Conservation (phyloP, 2,329 filamentous ascomycete genomes). For the Karstenula rhodostoma region DNA sequence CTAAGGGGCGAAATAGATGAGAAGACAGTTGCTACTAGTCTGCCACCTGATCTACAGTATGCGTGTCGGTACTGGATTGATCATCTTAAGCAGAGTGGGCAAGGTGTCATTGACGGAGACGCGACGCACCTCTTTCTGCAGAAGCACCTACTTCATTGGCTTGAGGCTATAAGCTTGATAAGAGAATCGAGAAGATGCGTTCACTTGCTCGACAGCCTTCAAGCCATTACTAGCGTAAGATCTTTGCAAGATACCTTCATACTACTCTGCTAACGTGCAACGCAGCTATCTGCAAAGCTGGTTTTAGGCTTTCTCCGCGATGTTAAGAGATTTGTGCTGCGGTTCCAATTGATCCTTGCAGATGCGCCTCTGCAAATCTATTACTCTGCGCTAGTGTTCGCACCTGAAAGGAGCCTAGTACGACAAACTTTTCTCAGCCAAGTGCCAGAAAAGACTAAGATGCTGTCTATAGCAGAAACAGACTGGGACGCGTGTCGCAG, state of each 20-base stretch:
- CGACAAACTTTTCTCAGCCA: slow-evolving; percentile 17
- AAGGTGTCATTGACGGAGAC: slow-evolving; percentile 30
- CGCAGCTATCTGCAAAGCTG: slow-evolving; percentile 18
- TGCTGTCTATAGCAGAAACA: slow-evolving; percentile 17
- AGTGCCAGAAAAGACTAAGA: slow-evolving; percentile 11
- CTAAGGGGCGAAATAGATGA: slow-evolving; percentile 17
- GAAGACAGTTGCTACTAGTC: slow-evolving; percentile 12
- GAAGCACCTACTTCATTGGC: slow-evolving; percentile 54
- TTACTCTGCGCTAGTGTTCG: slow-evolving; percentile 48
- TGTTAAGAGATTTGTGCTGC: slow-evolving; percentile 43
- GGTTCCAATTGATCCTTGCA: slow-evolving; percentile 33
- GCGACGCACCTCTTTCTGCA: slow-evolving; percentile 47
- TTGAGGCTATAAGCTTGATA: slow-evolving; percentile 54
- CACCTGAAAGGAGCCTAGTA: slow-evolving; percentile 33
- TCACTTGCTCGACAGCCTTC: slow-evolving; percentile 23
- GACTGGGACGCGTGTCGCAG: slow-evolving; percentile 19
- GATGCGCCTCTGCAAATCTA: slow-evolving; percentile 49
- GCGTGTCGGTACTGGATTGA: slow-evolving; percentile 48
- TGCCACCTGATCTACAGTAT: slow-evolving; percentile 42
- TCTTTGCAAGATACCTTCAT: slow-evolving; percentile 12
- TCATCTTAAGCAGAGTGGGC: slow-evolving; percentile 28
- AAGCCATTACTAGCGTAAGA: slow-evolving; percentile 22
- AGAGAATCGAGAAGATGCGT: slow-evolving; percentile 31
- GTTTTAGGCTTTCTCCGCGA: slow-evolving; percentile 36
- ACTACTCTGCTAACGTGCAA: slow-evolving; percentile 17